These are phyloP conservation scores for Botryotinia calthae DNA, from an alignment of 2,329 filamentous ascomycete genomes.

Conservation along the genomic window DNA sequence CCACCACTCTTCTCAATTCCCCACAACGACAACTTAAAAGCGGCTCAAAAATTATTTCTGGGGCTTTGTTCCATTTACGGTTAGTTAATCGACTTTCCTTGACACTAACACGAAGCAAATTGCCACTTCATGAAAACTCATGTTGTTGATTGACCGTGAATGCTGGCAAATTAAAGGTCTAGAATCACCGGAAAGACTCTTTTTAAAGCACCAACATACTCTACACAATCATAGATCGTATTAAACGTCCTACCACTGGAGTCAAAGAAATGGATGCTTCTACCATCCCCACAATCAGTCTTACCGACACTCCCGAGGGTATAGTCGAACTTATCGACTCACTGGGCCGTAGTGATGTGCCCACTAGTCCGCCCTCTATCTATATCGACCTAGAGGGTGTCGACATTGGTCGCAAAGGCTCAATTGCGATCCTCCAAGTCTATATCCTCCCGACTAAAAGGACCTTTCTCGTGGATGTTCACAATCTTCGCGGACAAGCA, in stretches of 20 bases:
- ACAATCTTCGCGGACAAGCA: conserved; percentile 38
- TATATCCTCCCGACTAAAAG: conserved; percentile 34
- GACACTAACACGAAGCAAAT: background rate
- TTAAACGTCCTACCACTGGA: background rate
- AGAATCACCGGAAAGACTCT: background rate
- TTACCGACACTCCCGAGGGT: conserved; percentile 10
- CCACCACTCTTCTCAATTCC: background rate
- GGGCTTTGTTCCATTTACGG: background rate
- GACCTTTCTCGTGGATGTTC: conserved; percentile 45
- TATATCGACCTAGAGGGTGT: conserved; percentile 48
- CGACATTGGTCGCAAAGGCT: conserved; percentile 43
- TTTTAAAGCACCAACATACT: background rate
- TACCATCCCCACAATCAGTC: background rate
- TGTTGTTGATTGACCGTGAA: background rate
- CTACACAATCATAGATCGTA: background rate
- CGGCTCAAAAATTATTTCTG: background rate
- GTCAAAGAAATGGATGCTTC: background rate
- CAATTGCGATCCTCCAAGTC: conserved; percentile 44
- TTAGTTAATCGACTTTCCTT: background rate
- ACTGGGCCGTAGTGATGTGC: conserved; percentile 20
- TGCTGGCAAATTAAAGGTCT: background rate
- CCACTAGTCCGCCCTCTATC: conserved; percentile 38
- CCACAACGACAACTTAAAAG: background rate
- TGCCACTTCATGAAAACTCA: background rate
- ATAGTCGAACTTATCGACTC: conserved; percentile 16